These are phyloP conservation scores for Phytophthora cryptogea DNA, from an alignment of 352 stramenopile species.

Conservation along the genomic window DNA sequence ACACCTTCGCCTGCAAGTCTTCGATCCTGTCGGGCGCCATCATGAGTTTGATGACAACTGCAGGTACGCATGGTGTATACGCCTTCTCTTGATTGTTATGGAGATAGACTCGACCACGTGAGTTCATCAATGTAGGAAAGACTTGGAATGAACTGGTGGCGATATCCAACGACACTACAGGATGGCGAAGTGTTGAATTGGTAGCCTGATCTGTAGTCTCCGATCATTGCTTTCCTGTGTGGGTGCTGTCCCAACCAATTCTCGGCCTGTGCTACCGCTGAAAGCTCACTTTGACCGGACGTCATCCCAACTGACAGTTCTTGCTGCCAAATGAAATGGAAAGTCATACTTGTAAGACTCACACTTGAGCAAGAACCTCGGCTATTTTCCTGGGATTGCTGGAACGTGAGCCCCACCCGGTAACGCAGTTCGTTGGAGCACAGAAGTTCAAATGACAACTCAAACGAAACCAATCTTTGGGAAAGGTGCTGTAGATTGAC, in stretches of 20 bases:
- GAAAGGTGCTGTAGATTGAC: no score
- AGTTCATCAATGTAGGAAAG: neutral
- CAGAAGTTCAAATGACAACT: no score
- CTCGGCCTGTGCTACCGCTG: neutral
- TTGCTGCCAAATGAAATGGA: conserved; percentile 23
- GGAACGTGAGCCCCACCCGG: conserved; percentile 7
- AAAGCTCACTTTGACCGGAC: neutral
- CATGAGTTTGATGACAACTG: conserved; percentile 5
- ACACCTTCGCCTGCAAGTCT: conserved; percentile 2
- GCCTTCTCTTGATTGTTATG: neutral
- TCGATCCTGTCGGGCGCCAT: neutral
- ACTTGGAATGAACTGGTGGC: neutral
- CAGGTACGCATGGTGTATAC: conserved; percentile 1
- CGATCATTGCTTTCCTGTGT: neutral
- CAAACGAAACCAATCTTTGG: no score
- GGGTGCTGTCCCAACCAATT: no score
- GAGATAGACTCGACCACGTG: neutral
- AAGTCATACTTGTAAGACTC: no score
- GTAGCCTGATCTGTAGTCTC: neutral
- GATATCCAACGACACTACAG: neutral
- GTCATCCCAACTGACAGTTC: neutral
- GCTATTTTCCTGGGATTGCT: conserved; percentile 15
- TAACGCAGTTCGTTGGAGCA: neutral
- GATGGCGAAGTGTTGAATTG: neutral
- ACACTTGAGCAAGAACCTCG: conserved; percentile 12